Conservation (phyloP, 345 rosid genomes). For the Melaleuca alternifolia region DNA sequence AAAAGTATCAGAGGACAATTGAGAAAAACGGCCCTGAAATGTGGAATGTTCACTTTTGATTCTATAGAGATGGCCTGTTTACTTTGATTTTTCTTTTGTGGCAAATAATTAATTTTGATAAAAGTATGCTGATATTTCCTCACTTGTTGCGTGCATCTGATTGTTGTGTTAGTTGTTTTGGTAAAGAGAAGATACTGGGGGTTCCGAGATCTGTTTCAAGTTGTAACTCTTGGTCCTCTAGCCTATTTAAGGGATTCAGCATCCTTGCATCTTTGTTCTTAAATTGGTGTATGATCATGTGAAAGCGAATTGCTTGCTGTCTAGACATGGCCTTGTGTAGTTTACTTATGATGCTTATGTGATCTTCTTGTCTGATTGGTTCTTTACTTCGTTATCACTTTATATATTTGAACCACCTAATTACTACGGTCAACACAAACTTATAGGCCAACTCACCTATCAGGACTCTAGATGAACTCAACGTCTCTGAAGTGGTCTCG, state of each 20-base stretch:
- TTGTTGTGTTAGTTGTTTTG: not conserved
- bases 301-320: not conserved
- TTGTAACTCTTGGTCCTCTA: not conserved
- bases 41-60: not conserved
- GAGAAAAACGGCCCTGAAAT: not conserved
- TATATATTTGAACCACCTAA: not conserved
- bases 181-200: not conserved
- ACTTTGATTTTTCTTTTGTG: not conserved
- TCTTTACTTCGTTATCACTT: not conserved
- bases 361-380: not conserved
- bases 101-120: not conserved
- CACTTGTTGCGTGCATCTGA: not conserved
- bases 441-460: constrained; percentile 75
- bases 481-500: constrained; percentile 51
- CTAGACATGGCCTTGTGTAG: not conserved
- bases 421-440: not conserved
- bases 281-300: not conserved
- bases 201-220: not conserved
- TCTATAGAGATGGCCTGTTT: not conserved
- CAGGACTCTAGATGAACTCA: constrained; percentile 68
- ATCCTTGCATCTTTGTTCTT: not conserved
- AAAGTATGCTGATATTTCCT: not conserved
- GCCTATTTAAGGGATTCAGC: not conserved
- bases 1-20: not conserved
- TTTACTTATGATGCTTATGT: not conserved